Base-by-base conservation (phyloP, 805 yeast species). In the Zygosaccharomyces kombuchaensis region DNA sequence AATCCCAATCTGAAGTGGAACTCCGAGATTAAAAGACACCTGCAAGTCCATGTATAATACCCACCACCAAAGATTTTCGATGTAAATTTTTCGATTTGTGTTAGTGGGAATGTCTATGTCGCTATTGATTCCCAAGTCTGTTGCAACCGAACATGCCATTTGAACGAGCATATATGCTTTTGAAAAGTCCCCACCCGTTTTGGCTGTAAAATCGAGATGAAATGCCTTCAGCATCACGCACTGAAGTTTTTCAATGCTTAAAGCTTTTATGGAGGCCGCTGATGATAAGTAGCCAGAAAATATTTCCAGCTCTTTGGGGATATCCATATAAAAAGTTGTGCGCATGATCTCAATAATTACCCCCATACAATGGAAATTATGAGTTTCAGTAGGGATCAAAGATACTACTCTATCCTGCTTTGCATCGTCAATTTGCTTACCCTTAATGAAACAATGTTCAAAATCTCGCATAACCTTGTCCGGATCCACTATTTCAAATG, bases 251-350 rank as follows among this genome's bases (percentile, higher is more conserved):
- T 38, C 42, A 32, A 38, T 25, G 34, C 34, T n/a, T 9, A 38
- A 38, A 6, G 34, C 8, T 10, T 38, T 38, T 10, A 25, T 14
- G 5, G 42, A 38, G 10, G 42, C 42, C 6, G 42, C 31, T 6
- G 42, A 38, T 16, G 42, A 16, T 22, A 38, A 16, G 34, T 38
- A 38, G 12, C 42, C 42, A n/a, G 42, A 38, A 16, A 38, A 38
- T 16, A 23, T n/a, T 6, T 38, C 42, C 2, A 38, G 22, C 16
- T 38, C 42, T 19, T 25, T 38, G 12, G 42, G 42, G 5, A 38
- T 16, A 26, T 14, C 22, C 19, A 12, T n/a, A 38, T 38, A 38
- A 22, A 12, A 38, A 6, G 42, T 38, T 3, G 42, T 26, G 9
- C 42, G 32, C 22, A 38, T 5, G 25, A 38, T 26, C 6, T 38